Conservation (phyloP, 257 asterid genomes). For the Nyctanthes arbortristis region DNA sequence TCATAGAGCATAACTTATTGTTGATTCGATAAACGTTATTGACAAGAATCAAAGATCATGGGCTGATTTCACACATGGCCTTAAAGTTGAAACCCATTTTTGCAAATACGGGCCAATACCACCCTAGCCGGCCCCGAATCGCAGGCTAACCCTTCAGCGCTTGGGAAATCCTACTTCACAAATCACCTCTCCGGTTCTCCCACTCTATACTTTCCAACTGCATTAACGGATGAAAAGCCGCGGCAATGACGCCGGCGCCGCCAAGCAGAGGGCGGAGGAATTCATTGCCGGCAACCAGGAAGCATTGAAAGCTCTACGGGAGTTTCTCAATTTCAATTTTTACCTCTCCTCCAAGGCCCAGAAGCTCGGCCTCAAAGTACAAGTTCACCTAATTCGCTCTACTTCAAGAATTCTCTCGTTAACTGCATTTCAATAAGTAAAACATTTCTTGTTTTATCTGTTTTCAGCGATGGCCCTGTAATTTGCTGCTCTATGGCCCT, state of each 20-base stretch:
- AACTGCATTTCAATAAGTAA: not conserved
- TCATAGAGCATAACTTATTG: too few species aligned
- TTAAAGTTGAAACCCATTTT: too few species aligned
- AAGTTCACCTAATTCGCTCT: not conserved
- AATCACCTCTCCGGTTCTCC: too few species aligned
- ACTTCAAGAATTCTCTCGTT: not conserved
- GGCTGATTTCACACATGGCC: too few species aligned
- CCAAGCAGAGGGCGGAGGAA: conserved; percentile 70
- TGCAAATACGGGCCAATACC: too few species aligned
- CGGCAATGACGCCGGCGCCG: conserved; percentile 26
- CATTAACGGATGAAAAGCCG: conserved; percentile 30
- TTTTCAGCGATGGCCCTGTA: conserved; percentile 74
- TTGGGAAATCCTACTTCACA: not conserved
- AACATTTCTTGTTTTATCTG: not conserved
- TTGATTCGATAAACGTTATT: too few species aligned
- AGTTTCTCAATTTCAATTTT: conserved; percentile 65
- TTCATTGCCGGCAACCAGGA: conserved; percentile 68
- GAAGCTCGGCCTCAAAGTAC: conserved; percentile 73
- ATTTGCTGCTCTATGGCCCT: conserved; percentile 93
- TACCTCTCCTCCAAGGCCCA: conserved; percentile 63
- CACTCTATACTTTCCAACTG: too few species aligned
- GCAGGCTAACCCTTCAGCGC: too few species aligned
- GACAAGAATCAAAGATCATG: too few species aligned
- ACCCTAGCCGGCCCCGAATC: too few species aligned
- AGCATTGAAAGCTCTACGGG: conserved; percentile 72